Percentiles rank a stretch among this genome's conserved stretches.
phyloP scores from a whole-genome alignment of 352 stramenopile species.

The Hyaloperonospora arabidopsidis region DNA sequence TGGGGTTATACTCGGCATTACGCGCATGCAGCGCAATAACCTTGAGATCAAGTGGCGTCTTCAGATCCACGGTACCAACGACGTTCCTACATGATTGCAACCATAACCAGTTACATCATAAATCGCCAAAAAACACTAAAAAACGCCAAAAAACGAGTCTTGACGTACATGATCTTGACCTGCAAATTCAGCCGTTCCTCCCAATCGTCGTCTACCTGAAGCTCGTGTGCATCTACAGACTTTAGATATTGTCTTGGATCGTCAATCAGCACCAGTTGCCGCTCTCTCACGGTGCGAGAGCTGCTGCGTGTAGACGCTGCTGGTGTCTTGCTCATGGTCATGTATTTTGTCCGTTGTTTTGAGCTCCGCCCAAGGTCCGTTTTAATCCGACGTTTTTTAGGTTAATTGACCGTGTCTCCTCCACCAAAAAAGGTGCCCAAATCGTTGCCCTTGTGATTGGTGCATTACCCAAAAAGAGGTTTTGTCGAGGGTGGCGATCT shows the following conservation, averaged over 20 bases:
- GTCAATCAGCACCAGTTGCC: slow-evolving; percentile 61
- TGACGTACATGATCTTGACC: slow-evolving; percentile 72
- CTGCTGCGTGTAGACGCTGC: slow-evolving; percentile 23
- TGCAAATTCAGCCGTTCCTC: slow-evolving; percentile 69
- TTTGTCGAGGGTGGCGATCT: slow-evolving; percentile 4
- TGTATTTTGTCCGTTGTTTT: neutral
- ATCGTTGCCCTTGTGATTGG: neutral
- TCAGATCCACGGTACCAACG: slow-evolving; percentile 93
- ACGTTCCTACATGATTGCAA: slow-evolving; percentile 74
- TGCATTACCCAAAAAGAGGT: neutral
- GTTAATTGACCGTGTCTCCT: too few species aligned
- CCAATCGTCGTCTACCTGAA: slow-evolving; percentile 75
- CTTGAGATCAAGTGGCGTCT: slow-evolving; percentile 93
- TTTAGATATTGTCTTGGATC: slow-evolving; percentile 35
- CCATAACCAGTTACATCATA: neutral
- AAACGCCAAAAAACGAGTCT: neutral
- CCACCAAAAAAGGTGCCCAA: too few species aligned
- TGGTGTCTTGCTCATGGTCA: slow-evolving; percentile 15
- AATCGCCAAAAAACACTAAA: too few species aligned
- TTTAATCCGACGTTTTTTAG: neutral
- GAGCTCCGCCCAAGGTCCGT: neutral
- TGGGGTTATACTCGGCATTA: slow-evolving; percentile 99
- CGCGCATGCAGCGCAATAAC: slow-evolving; percentile 94
- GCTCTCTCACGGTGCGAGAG: slow-evolving; percentile 55
- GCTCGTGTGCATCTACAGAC: slow-evolving; percentile 36